Evolutionary conservation across 2,329 filamentous ascomycete genomes (phyloP), one percentile per base, ranked within the genome.

Genomic region (Teratosphaeria pseudoeucalypti): DNA sequence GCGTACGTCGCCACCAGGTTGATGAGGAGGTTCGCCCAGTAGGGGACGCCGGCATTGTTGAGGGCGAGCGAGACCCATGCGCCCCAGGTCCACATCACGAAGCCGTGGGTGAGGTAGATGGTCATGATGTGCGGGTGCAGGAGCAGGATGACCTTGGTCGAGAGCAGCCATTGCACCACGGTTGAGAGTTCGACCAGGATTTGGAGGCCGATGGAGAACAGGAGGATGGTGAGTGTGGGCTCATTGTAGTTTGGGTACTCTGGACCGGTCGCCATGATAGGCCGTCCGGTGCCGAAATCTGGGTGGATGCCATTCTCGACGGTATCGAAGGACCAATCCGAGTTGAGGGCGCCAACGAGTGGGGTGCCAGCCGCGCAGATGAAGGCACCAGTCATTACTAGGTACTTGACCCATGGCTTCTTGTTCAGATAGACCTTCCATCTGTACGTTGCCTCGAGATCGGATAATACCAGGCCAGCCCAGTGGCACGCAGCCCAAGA

Each of bases 91-190:
- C 73, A 75, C 76, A 82, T 68, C 65, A 80, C 60, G 65, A 79
- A 54, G 39, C 77, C 77, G 63, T 79, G 77, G 56, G 77, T 70
- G 5, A 79, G 63, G 64, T 79, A 79, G 60, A 79, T 77, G 54
- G 75, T 78, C 65, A 78, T 78, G 63, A 77, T 75, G 65, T 79
- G 77, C 7, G 77, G 77, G 66, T 75, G 74, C 0, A 77, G 75
- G 11, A 71, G 67, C 61, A 71, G 77, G 29, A 78, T 68, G 16
- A 72, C 54, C 14, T 69, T 72, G 3, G 70, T 64, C 0, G 73
- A 75, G 1, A 79, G 68, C n/a, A 76, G 59, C 63, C 71, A 74
- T 63, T 79, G 77, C 1, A 77, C 62, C 29, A 63, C 60, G 2
- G 71, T 70, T 12, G 63, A 69, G 11, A 73, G 66, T 49, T 73